Evolutionary conservation across 1,139 yeast species (phyloP), one percentile per base, ranked within the genome.

Genomic region (Geotrichum klebahnii): DNA sequence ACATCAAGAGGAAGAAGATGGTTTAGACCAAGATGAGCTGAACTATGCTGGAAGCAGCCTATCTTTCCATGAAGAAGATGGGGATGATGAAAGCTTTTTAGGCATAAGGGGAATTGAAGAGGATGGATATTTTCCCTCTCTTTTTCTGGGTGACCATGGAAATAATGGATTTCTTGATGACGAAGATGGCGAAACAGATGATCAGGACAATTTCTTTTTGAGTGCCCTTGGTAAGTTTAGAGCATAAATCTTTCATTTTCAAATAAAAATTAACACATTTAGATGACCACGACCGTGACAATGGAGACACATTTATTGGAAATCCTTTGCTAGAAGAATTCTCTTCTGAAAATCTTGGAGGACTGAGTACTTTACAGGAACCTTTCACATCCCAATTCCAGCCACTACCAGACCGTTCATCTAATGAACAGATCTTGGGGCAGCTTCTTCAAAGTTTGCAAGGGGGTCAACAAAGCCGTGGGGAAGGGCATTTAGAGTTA

Each of bases 131-230:
- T n/a, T n/a, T n/a, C n/a, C n/a, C n/a, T n/a, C 52, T 19, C 36
- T 33, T 10, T 19, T 50, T 16, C 54, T 48, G 12, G 29, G 32
- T 41, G 66, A 59, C 19, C 22, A 28, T 26, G 28, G 28, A 6
- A 20, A 37, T 23, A 32, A 42, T n/a, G 29, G 12, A 14, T 56
- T 60, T 28, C 66, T 62, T 31, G 61, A 42, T 6, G 29, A 14
- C 12, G 57, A 60, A 26, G 67, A 63, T 31, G 61, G 63, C 32
- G 70, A 64, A 32, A 48, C 63, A 31, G 66, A 64, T 33, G 73
- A 26, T 12, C 38, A 23, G 16, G 53, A 39, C 5, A 38, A 31
- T 10, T 33, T 47, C 6, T 28, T 44, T 17, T 19, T 38, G 16
- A 33, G 45, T 19, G 45, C 37, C 6, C 12, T 35, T 24, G 39